Base-by-base conservation (phyloP, 1,139 yeast species). In the Hanseniaspora gamundiae region DNA sequence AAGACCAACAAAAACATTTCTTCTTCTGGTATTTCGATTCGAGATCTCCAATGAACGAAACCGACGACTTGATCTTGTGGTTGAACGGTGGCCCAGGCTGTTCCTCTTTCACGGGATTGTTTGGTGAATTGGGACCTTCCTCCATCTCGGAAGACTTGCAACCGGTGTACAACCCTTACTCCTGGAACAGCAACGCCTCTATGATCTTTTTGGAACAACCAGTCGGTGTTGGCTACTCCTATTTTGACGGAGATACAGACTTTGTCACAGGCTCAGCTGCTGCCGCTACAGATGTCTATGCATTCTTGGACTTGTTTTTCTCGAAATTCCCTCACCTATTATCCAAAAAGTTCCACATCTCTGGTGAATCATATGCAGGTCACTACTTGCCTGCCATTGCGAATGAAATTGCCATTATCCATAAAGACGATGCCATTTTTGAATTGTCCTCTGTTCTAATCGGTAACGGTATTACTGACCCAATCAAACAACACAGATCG, bases 321-420 rank as follows among this genome's bases (percentile, higher is more conserved):
- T 75, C 79, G 55, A 78, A 79, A 55, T 81, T 82, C 68, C 81
- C 84, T 14, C 70, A 79, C 50, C 79, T 76, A 56, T 51, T 64
- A 39, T 52, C 61, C n/a, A 70, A 73, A 51, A 71, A 70, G 39
- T 83, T 84, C 73, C 94, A 84, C 61, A 79, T 85, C 60, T 78
- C 94, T 44, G 94, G 94, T 48, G 94, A 85, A 63, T 80, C 91
- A 11, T 85, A 84, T 56, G 94, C 86, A 33, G 95, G 94, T 38
- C 94, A 83, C 62, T 84, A 84, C 60, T 77, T 84, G 51, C 95
- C 95, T 24, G 76, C 71, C 22, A 78, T 85, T 61, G 91, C 91
- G 16, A 66, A 73, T 41, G 93, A 82, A 58, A 82, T 85, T 49
- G 35, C 35, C 35, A 35, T 35, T 35, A 26, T 20, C 5, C 38